Conservation (phyloP, 2,329 filamentous ascomycete genomes). For the Venturia carpophila region DNA sequence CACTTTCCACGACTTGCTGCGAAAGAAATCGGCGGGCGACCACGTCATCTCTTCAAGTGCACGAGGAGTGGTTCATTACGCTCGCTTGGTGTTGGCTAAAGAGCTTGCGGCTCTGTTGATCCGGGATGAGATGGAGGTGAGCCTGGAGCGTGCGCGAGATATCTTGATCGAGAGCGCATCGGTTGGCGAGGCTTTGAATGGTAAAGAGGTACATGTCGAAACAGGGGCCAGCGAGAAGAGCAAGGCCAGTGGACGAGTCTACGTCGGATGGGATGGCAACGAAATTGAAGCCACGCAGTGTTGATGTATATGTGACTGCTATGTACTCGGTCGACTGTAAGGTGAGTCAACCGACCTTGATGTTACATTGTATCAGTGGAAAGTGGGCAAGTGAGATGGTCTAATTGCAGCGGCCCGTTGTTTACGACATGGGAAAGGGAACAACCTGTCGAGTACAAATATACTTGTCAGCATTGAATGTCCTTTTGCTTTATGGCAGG, state of each 20-base stretch:
- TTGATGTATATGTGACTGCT: neutral
- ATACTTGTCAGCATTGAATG: too few species aligned
- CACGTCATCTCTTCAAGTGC: slow-evolving; percentile 26
- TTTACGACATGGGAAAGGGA: too few species aligned
- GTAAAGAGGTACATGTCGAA: neutral
- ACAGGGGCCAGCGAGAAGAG: neutral
- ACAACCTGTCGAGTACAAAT: too few species aligned
- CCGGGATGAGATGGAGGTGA: slow-evolving; percentile 50
- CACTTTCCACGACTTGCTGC: slow-evolving; percentile 26
- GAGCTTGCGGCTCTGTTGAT: slow-evolving; percentile 53
- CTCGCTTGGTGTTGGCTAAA: slow-evolving; percentile 56
- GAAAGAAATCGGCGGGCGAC: slow-evolving; percentile 24
- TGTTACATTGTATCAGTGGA: too few species aligned
- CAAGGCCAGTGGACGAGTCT: neutral
- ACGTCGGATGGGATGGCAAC: neutral
- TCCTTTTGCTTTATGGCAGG: too few species aligned
- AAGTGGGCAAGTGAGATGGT: too few species aligned
- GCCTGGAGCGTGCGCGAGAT: slow-evolving; percentile 37
- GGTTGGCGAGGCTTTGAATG: slow-evolving; percentile 58
- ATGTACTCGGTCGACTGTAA: neutral
- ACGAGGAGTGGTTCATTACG: slow-evolving; percentile 27
- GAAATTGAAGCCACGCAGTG: neutral
- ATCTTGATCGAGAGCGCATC: slow-evolving; percentile 60
- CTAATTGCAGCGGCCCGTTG: too few species aligned
- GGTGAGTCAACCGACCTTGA: neutral